phyloP scores from a whole-genome alignment of 305 asterid species.

The Striga hermonthica region DNA sequence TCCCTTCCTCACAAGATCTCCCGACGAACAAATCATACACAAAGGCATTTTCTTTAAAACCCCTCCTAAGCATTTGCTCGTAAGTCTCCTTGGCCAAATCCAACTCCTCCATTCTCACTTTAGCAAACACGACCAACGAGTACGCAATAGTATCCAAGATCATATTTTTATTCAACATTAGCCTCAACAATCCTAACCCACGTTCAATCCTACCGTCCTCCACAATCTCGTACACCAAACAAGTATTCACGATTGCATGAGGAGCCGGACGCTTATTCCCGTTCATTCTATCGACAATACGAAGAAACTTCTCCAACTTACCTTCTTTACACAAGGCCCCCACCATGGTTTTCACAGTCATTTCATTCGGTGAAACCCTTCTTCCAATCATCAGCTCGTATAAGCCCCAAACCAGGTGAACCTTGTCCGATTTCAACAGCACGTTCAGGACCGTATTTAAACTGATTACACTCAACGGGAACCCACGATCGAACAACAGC shows the following conservation, averaged over 20 bases:
- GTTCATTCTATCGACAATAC: neutral
- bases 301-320: conserved; percentile 3
- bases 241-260: conserved; percentile 1
- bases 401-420: neutral
- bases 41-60: conserved; percentile 11
- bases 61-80: conserved; percentile 2
- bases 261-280: conserved; percentile 5
- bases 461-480: neutral
- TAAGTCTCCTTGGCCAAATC: neutral
- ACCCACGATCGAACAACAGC: conserved; percentile 7
- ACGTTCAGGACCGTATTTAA: conserved; percentile 1
- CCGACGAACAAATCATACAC: conserved; percentile 5
- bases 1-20: conserved; percentile 1
- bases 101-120: neutral
- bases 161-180: conserved; percentile 2
- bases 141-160: conserved; percentile 10
- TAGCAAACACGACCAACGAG: conserved; percentile 9
- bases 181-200: neutral
- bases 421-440: neutral
- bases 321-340: conserved; percentile 13
- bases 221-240: conserved; percentile 6
- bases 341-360: conserved; percentile 8
- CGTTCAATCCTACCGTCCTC: neutral
- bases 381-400: neutral
- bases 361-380: neutral